Percentiles rank a stretch among this genome's conserved stretches.
These are phyloP conservation scores for Pseudocohnilembus persalinus DNA, from an alignment of 169 alveolate species.

Conservation along the genomic window DNA sequence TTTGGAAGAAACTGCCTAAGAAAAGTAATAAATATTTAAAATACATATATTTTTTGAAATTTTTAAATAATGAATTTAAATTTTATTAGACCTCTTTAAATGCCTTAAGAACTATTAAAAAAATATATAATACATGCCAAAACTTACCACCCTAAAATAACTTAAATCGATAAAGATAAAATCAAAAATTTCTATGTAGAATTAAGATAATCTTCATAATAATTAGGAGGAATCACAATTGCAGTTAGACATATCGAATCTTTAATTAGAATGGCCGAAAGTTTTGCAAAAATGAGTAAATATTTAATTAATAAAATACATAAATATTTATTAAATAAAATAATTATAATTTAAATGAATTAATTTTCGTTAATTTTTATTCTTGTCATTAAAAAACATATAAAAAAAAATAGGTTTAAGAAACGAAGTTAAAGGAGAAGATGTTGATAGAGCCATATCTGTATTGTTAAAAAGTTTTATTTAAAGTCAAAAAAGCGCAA, in stretches of 20 bases:
- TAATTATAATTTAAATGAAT: neutral
- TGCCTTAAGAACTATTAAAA: constrained; percentile 88
- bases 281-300: constrained; percentile 82
- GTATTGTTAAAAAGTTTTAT: constrained; percentile 95
- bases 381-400: constrained; percentile 86
- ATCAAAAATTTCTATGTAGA: constrained; percentile 92
- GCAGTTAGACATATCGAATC: constrained; percentile 97
- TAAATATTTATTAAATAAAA: neutral
- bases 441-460: constrained; percentile 97
- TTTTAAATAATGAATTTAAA: too few relatives aligned
- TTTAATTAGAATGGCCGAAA: constrained; percentile 96
- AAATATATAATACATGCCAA: constrained; percentile 97
- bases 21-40: too few relatives aligned
- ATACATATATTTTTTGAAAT: too few relatives aligned
- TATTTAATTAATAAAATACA: neutral
- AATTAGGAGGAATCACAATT: constrained; percentile 97
- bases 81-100: constrained; percentile 1
- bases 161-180: constrained; percentile 88
- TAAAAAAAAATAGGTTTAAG: constrained; percentile 98
- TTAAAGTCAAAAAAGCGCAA: constrained; percentile 93
- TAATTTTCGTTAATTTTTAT: constrained; percentile 36
- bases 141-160: constrained; percentile 83
- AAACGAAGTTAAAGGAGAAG: constrained; percentile 93
- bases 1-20: too few relatives aligned
- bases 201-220: constrained; percentile 93